These are phyloP conservation scores for Liriodendron chinense DNA, from an alignment of 164 flowering plant species.

Conservation along the genomic window DNA sequence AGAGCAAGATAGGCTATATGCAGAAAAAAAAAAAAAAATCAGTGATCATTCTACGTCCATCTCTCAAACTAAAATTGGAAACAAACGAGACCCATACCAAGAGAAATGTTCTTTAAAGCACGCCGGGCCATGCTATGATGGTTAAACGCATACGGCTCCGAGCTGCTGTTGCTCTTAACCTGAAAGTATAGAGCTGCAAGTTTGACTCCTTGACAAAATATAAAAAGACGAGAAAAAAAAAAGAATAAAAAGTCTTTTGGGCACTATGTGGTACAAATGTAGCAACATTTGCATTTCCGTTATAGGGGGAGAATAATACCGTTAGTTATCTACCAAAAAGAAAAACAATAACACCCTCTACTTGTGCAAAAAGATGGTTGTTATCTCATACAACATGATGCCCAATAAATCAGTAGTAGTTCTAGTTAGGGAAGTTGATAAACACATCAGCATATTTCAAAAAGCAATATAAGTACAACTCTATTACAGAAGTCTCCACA, in stretches of 20 bases:
- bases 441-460: too few relatives aligned
- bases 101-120: conserved; percentile 78
- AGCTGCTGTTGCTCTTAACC: conserved; percentile 72
- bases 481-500: too few relatives aligned
- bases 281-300: too few relatives aligned
- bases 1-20: conserved; percentile 71
- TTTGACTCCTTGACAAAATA: not conserved
- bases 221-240: too few relatives aligned
- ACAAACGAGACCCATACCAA: conserved; percentile 40
- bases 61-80: not conserved
- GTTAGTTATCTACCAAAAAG: not conserved
- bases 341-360: not conserved
- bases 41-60: not conserved
- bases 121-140: conserved; percentile 83
- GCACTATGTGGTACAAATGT: too few relatives aligned
- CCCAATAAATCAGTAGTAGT: too few relatives aligned
- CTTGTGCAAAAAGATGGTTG: not conserved
- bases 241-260: too few relatives aligned
- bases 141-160: conserved; percentile 68
- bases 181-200: conserved; percentile 21
- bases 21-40: not conserved
- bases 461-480: too few relatives aligned
- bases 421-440: too few relatives aligned
- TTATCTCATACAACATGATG: too few relatives aligned
- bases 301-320: too few relatives aligned